Evolutionary conservation across 306 rosid genomes (phyloP), one percentile per base, ranked within the genome.

Genomic region (Comarum palustre): DNA sequence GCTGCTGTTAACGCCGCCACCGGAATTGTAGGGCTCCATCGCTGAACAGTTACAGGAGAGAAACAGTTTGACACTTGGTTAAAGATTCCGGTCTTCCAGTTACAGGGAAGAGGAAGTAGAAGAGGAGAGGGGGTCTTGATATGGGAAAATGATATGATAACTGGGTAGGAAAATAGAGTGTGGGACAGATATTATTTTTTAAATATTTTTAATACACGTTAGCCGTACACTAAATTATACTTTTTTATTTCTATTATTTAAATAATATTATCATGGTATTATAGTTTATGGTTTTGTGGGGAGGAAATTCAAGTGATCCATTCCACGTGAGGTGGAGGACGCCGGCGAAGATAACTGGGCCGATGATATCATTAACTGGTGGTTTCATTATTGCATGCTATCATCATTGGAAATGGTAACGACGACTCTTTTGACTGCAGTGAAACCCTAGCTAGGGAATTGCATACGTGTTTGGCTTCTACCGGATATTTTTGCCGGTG

Each of bases 11-110:
- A 66, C 63, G 45, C 25, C 65, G 69, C 59, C 64, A 69, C 77
- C 67, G 55, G 72, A 64, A 17, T 51, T 14, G 79, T 65, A 83
- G 12, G 86, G 86, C 27, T 65, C 92, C 96, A 86, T 89, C 19
- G 42, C 42, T 39, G 38, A 34, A 7, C 38, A 34, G 38, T 0
- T 0, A 34, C n/a, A 34, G 38, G 38, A 57, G 29, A 17, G 82
- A n/a, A n/a, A n/a, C n/a, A n/a, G n/a, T n/a, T n/a, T n/a, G n/a
- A n/a, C n/a, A n/a, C n/a, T n/a, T n/a, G n/a, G n/a, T n/a, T n/a
- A n/a, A n/a, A n/a, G n/a, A n/a, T n/a, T n/a, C n/a, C n/a, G n/a
- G n/a, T n/a, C n/a, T n/a, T n/a, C n/a, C n/a, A n/a, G n/a, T n/a
- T n/a, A n/a, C n/a, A n/a, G n/a, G n/a, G n/a, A n/a, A n/a, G n/a